These are phyloP conservation scores for Aspergillus novofumigatus DNA, from an alignment of 2,329 filamentous ascomycete genomes.

Conservation along the genomic window DNA sequence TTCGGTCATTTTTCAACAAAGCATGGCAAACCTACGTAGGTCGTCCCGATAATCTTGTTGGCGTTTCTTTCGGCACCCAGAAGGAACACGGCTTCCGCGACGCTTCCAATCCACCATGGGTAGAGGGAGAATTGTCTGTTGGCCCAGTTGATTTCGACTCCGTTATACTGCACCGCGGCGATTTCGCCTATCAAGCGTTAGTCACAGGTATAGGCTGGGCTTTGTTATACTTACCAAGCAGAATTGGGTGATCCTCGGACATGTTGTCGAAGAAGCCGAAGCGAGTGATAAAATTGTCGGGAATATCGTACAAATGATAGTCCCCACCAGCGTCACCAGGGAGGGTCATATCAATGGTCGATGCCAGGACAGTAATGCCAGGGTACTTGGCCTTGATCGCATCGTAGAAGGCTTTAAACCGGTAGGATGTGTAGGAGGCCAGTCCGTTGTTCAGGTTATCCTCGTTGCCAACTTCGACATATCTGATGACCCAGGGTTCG, in stretches of 20 bases:
- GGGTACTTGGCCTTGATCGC: conserved; percentile 56
- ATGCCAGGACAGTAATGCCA: conserved; percentile 47
- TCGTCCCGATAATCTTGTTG: conserved; percentile 25
- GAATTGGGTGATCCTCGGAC: conserved; percentile 17
- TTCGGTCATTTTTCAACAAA: not conserved
- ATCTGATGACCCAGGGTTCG: conserved; percentile 57
- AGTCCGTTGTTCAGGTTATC: conserved; percentile 56
- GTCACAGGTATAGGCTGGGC: not conserved
- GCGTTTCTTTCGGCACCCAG: conserved; percentile 62
- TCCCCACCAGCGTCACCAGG: conserved; percentile 23
- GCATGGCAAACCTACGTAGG: conserved; percentile 17
- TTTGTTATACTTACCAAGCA: conserved; percentile 18
- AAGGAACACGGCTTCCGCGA: conserved; percentile 62
- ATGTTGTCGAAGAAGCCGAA: conserved; percentile 54
- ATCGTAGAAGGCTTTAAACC: conserved; percentile 57
- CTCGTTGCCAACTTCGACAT: conserved; percentile 66
- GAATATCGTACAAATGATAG: conserved; percentile 51
- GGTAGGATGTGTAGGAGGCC: conserved; percentile 49
- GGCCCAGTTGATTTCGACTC: conserved; percentile 41
- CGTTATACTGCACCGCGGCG: conserved; percentile 37
- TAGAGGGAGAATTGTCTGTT: conserved; percentile 44
- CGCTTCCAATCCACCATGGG: conserved; percentile 57
- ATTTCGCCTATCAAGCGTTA: conserved; percentile 20
- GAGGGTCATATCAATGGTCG: conserved; percentile 24
- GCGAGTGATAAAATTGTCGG: conserved; percentile 47